phyloP scores from a whole-genome alignment of 345 rosid species.

The Rhodamnia rubescens region DNA sequence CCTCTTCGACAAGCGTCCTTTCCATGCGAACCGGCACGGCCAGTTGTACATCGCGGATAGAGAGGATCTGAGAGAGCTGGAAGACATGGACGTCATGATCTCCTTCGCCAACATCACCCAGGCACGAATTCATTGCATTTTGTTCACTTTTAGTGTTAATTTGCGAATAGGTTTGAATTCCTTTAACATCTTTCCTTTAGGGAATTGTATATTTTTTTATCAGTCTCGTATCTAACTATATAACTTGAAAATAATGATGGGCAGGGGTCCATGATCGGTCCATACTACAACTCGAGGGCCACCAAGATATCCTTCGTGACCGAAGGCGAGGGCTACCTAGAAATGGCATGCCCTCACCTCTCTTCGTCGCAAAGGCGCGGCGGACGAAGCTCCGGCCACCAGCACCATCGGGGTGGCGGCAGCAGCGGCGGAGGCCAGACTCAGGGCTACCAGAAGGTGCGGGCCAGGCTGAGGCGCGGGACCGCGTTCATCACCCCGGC shows the following conservation, averaged over 20 bases:
- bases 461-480: conserved; percentile 9
- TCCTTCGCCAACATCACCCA: conserved; percentile 20
- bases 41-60: conserved; percentile 13
- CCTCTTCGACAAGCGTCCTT: conserved; percentile 12
- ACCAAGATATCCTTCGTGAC: conserved; percentile 16
- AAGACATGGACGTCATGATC: conserved; percentile 11
- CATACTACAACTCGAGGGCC: conserved; percentile 29
- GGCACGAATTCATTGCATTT: conserved; percentile 5
- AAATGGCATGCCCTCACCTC: conserved; percentile 39
- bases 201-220: background rate
- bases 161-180: background rate
- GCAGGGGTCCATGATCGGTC: conserved; percentile 28
- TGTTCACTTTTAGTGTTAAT: background rate
- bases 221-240: background rate
- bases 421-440: background rate
- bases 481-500: conserved; percentile 21
- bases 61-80: conserved; percentile 12
- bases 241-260: background rate
- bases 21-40: conserved; percentile 24
- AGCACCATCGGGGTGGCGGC: background rate
- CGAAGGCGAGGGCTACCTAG: conserved; percentile 24
- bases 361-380: background rate
- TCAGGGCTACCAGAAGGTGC: conserved; percentile 12
- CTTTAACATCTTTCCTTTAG: background rate
- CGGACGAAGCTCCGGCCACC: background rate